Conservation (phyloP, 495 filamentous ascomycete species). For the Letharia columbiana region DNA sequence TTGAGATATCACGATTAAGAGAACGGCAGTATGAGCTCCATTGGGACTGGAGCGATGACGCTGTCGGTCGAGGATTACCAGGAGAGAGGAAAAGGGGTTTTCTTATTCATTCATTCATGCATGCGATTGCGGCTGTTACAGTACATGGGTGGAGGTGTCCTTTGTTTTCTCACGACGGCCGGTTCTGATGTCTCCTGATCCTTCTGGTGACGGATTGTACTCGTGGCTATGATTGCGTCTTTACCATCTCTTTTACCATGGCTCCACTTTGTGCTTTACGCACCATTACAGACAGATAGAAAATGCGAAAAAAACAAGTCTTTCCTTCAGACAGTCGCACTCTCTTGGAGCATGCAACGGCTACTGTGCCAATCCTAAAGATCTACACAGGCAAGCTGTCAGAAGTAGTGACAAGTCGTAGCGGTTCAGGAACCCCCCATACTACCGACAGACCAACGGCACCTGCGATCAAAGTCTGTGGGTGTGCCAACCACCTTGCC, state of each 20-base stretch:
- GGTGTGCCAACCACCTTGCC: no score
- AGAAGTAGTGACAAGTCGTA: no score
- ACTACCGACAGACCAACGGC: no score
- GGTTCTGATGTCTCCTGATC: conserved; percentile 48
- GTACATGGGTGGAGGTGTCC: conserved; percentile 11
- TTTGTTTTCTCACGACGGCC: conserved; percentile 31
- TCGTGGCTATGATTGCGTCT: conserved; percentile 37
- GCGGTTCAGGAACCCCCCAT: no score
- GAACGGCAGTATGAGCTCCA: conserved; percentile 14
- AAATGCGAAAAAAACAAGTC: background rate
- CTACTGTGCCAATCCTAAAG: no score
- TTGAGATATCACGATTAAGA: conserved; percentile 23
- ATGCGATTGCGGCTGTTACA: conserved; percentile 22
- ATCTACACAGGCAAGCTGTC: no score
- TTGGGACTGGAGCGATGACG: conserved; percentile 17
- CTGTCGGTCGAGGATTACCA: conserved; percentile 23
- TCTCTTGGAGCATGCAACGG: no score
- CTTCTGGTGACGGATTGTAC: conserved; percentile 37
- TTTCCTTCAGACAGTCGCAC: background rate
- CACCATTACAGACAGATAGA: background rate
- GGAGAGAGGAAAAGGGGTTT: conserved; percentile 33
- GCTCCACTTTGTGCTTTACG: background rate
- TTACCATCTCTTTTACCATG: background rate
- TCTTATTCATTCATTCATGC: conserved; percentile 19
- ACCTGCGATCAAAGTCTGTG: no score